phyloP scores from a whole-genome alignment of 768 basidiomycete species.

The Phylloporus scabripes region DNA sequence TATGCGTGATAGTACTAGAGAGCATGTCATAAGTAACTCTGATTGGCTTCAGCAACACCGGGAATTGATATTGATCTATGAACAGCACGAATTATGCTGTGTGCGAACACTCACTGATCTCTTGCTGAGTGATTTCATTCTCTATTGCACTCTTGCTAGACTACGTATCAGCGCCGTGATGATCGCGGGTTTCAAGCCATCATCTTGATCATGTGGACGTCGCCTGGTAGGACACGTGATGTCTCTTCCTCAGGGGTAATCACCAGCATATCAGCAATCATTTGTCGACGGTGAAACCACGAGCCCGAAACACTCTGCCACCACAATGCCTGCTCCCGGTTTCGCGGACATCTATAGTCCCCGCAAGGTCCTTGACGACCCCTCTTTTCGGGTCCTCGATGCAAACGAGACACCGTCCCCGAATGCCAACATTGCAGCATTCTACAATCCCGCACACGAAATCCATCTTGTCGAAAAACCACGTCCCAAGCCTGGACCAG shows the following conservation, averaged over 20 bases:
- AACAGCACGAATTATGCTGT: too few relatives aligned
- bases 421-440: constrained; percentile 54
- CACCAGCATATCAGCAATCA: background rate
- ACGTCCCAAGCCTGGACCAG: constrained; percentile 52
- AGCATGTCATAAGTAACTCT: background rate
- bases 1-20: background rate
- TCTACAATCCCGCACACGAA: constrained; percentile 59
- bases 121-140: too few relatives aligned
- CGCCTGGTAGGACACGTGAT: background rate
- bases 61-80: too few relatives aligned
- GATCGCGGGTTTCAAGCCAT: background rate
- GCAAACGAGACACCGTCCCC: constrained; percentile 44
- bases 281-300: background rate
- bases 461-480: constrained; percentile 67
- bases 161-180: background rate
- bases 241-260: too few relatives aligned
- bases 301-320: background rate
- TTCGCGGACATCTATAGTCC: constrained; percentile 47
- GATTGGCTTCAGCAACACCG: too few relatives aligned
- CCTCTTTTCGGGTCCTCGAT: constrained; percentile 48
- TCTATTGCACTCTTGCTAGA: too few relatives aligned
- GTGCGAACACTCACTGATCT: too few relatives aligned
- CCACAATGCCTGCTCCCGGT: constrained; percentile 20
- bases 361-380: constrained; percentile 50
- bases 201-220: background rate